Conservation (phyloP, 2,329 filamentous ascomycete genomes). For the Clonostachys rhizophaga region DNA sequence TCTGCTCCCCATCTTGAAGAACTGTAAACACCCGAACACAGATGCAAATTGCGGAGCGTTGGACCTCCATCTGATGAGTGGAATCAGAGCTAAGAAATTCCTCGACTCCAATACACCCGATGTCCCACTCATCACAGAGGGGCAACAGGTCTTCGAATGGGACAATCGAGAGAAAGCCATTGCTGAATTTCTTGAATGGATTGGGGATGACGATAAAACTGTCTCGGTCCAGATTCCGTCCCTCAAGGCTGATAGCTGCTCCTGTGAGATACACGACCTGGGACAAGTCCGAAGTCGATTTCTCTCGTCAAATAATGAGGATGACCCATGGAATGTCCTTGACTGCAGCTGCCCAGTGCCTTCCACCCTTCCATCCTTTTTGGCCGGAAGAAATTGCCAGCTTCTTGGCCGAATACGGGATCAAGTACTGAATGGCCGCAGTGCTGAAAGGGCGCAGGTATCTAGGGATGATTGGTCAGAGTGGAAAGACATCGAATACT, state of each 20-base stretch:
- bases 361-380: neutral
- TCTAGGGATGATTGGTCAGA: conserved; percentile 19
- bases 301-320: neutral
- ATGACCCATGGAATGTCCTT: neutral
- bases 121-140: neutral
- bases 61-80: neutral
- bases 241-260: neutral
- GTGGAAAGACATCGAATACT: conserved; percentile 22
- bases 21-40: neutral
- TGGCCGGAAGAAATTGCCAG: neutral
- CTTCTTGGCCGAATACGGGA: neutral
- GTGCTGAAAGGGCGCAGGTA: conserved; percentile 7
- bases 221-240: neutral
- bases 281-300: neutral
- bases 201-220: neutral
- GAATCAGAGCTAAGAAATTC: neutral
- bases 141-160: neutral
- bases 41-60: neutral
- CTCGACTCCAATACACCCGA: neutral
- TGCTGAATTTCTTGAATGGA: neutral
- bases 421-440: neutral
- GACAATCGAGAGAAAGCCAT: neutral
- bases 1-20: neutral
- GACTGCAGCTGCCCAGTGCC: neutral
- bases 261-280: neutral